These are phyloP conservation scores for Acanthamoeba royreba DNA, from an alignment of 208 protist genomes.

Conservation along the genomic window DNA sequence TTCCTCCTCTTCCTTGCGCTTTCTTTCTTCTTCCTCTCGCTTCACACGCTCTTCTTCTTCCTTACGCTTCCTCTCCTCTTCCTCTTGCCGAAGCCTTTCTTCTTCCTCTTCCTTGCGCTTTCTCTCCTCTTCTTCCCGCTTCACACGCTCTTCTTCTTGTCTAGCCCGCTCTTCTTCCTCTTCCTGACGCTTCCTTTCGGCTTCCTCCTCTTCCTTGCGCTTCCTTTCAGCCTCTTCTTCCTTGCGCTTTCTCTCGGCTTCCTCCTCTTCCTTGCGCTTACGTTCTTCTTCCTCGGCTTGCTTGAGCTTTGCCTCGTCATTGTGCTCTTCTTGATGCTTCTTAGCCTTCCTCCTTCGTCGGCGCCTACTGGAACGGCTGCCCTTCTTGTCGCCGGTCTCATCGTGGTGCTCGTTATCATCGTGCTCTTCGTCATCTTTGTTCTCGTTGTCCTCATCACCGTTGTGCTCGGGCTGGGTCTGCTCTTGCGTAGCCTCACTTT, in stretches of 20 bases:
- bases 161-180: neutral
- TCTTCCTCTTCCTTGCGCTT: neutral
- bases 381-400: neutral
- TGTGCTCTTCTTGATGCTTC: neutral
- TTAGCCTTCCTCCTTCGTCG: neutral
- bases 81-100: neutral
- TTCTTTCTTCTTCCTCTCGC: neutral
- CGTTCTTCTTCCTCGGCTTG: neutral
- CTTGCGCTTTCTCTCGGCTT: neutral
- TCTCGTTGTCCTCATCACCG: neutral
- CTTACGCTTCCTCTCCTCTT: neutral
- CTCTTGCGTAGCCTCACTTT: neutral
- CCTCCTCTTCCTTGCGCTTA: neutral
- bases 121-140: neutral
- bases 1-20: neutral
- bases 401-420: neutral
- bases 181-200: neutral
- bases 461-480: neutral
- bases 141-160: neutral
- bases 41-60: neutral
- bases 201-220: too few species aligned
- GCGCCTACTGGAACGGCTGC: neutral
- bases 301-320: neutral
- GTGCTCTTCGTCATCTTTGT: too few species aligned
- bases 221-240: neutral